Percentiles rank a stretch among this genome's conserved stretches.
These are phyloP conservation scores for Teunomyces barrocoloradensis DNA, from an alignment of 805 yeast species.

Conservation along the genomic window DNA sequence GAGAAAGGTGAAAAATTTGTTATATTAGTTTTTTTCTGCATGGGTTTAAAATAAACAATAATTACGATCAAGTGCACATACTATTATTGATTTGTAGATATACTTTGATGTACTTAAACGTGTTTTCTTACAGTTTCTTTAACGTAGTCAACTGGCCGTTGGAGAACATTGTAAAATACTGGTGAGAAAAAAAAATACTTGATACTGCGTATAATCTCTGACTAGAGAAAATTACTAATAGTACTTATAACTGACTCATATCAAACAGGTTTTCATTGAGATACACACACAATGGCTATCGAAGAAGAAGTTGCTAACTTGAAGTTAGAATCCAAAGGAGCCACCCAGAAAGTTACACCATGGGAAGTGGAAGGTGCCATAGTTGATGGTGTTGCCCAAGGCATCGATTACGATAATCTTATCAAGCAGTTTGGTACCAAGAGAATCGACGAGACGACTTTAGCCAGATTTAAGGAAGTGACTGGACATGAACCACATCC, in stretches of 20 bases:
- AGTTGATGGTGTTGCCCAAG: constrained; percentile 88
- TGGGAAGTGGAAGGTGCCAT: constrained; percentile 99
- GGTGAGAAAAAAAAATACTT: too few species aligned
- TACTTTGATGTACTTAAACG: too few species aligned
- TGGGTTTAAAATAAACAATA: constrained; percentile 29
- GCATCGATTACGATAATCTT: constrained; percentile 87
- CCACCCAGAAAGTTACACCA: constrained; percentile 64
- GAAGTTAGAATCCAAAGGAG: constrained; percentile 5
- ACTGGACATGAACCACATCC: constrained; percentile 94
- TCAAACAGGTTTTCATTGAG: background rate
- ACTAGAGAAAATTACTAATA: too few species aligned
- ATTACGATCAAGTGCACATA: constrained; percentile 12
- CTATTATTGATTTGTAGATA: background rate
- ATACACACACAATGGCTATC: constrained; percentile 1
- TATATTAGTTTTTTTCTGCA: constrained; percentile 21
- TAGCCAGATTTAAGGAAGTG: constrained; percentile 69
- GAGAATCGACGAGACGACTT: constrained; percentile 63
- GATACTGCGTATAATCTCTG: too few species aligned
- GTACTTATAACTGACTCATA: too few species aligned
- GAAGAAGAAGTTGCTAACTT: constrained; percentile 1
- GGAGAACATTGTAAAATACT: too few species aligned
- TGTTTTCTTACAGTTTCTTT: too few species aligned
- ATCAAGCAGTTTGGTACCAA: constrained; percentile 86
- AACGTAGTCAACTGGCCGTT: too few species aligned
- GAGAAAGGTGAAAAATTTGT: constrained; percentile 15